Base-by-base conservation (phyloP, 257 asterid species). In the Hygrophila difformis region DNA sequence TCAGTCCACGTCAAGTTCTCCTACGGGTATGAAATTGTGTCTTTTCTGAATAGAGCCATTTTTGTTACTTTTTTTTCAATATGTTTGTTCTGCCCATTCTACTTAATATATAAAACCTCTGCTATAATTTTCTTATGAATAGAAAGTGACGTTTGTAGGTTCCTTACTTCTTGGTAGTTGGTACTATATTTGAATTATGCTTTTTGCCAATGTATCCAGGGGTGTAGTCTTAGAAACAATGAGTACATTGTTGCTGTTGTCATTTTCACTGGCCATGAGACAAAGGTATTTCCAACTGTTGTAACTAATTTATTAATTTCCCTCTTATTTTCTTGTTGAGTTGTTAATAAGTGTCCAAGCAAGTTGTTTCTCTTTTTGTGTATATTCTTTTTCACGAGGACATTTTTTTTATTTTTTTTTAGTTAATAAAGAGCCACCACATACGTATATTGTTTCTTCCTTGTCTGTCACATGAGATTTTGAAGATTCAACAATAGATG, bases 1-100 rank as follows among this genome's bases (percentile, higher is more conserved):
- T 92, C 53, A 87, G 91, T 75, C 99, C 99, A 64, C 87, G 81
- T 71, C 99, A 87, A 67, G 81, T 92, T 74, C 84, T 92, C 16
- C 57, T 92, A 47, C 70, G 99, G 68, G 99, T 91, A 87, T 36
- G 56, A 41, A 14, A 39, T 44, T 59, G 37, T 51, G 29, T 53
- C 35, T 23, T 13, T 1, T 28, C 61, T 12, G 12, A 5, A 5
- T 33, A 4, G 37, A 2, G 2, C 37, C 8, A 5, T 26, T 26
- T 26, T 26, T 33, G n/a, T 33, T 10, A 9, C 37, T 33, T 9
- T 9, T 12, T n/a, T 33, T 6, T 2, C 10, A 4, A 10, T 33
- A 5, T 33, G 3, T 33, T 33, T 10, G 6, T 4, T 33, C 37
- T 33, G 8, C 37, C 37, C 12, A 33, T 5, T 5, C 37, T 33